A percentile compares a stretch with the other conserved stretches of the same genome.
phyloP scores from a whole-genome alignment of 1,284 basidiomycete species.

The Mycosarcoma maydis region DNA sequence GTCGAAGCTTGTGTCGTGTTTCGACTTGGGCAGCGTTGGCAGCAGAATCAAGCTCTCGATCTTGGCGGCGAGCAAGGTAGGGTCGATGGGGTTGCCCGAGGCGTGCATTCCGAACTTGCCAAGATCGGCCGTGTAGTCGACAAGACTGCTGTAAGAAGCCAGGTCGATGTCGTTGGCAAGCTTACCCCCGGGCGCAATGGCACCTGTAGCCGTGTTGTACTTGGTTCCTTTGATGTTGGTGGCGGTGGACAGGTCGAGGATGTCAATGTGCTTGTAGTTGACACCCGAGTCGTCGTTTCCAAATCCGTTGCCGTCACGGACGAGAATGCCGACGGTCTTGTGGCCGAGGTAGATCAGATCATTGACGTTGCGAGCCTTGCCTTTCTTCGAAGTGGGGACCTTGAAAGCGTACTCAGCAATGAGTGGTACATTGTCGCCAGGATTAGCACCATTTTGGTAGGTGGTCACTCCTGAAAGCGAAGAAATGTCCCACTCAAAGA shows the following conservation, averaged over 20 bases:
- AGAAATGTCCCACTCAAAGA: conserved; percentile 40
- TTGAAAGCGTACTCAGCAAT: conserved; percentile 75
- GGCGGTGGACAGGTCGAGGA: conserved; percentile 71
- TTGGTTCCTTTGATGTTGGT: conserved; percentile 74
- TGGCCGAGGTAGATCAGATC: conserved; percentile 72
- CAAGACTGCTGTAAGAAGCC: conserved; percentile 73
- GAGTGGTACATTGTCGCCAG: conserved; percentile 39
- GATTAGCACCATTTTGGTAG: conserved; percentile 67
- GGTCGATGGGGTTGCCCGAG: conserved; percentile 55
- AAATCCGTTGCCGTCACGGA: conserved; percentile 74
- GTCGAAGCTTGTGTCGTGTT: conserved; percentile 65
- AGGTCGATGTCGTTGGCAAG: conserved; percentile 70
- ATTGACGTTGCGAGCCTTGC: conserved; percentile 72
- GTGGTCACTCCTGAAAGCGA: conserved; percentile 22
- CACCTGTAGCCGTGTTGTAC: conserved; percentile 73
- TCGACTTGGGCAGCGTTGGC: conserved; percentile 70
- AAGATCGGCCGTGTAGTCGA: conserved; percentile 70
- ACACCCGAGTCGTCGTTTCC: conserved; percentile 72
- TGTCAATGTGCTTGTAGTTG: conserved; percentile 71
- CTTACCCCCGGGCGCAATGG: conserved; percentile 72
- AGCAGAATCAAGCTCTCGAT: conserved; percentile 77
- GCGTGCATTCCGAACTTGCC: conserved; percentile 74
- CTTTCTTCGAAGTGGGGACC: conserved; percentile 72
- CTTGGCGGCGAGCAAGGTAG: conserved; percentile 74
- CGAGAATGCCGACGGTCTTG: conserved; percentile 68